A percentile compares a stretch with the other conserved stretches of the same genome.
These are phyloP conservation scores for Microdochium nivale DNA, from an alignment of 2,329 filamentous ascomycete species.

Conservation along the genomic window DNA sequence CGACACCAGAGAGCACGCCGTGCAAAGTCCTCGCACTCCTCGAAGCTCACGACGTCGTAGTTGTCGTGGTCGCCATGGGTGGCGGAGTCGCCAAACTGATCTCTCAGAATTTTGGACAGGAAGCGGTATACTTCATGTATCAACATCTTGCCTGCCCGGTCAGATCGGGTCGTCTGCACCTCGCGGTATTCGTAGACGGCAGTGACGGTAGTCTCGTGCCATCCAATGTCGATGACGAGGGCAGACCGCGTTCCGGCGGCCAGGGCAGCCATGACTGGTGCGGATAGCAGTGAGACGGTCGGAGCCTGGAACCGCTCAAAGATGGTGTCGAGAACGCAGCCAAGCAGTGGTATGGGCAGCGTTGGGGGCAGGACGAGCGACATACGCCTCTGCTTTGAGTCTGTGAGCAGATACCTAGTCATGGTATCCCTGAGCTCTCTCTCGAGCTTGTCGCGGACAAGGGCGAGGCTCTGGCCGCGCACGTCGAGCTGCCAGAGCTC, in stretches of 20 bases:
- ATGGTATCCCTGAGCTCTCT: slow-evolving; percentile 73
- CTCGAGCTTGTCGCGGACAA: slow-evolving; percentile 83
- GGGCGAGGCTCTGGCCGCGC: slow-evolving; percentile 61
- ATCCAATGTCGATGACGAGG: slow-evolving; percentile 82
- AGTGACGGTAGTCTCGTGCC: slow-evolving; percentile 81
- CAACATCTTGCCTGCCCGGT: slow-evolving; percentile 66
- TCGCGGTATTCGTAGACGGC: slow-evolving; percentile 88
- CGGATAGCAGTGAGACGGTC: slow-evolving; percentile 71
- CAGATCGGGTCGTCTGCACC: slow-evolving; percentile 59
- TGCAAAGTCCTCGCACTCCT: slow-evolving; percentile 74
- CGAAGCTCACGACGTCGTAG: slow-evolving; percentile 49
- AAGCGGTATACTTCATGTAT: slow-evolving; percentile 60
- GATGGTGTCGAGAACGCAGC: slow-evolving; percentile 64
- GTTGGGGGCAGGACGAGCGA: slow-evolving; percentile 69
- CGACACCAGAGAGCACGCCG: slow-evolving; percentile 73
- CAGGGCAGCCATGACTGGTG: slow-evolving; percentile 63
- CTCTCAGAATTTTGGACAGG: slow-evolving; percentile 36
- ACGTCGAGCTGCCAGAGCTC: slow-evolving; percentile 78
- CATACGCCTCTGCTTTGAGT: slow-evolving; percentile 67
- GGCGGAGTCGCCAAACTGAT: slow-evolving; percentile 13
- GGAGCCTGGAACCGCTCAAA: slow-evolving; percentile 77
- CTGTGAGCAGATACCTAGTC: slow-evolving; percentile 61
- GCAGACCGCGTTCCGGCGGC: slow-evolving; percentile 81
- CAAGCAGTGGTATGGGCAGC: slow-evolving; percentile 70
- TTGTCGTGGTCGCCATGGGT: slow-evolving; percentile 17